A percentile compares a stretch with the other conserved stretches of the same genome.
phyloP scores from a whole-genome alignment of 768 basidiomycete genomes.

The Xerocomellus intermedius region DNA sequence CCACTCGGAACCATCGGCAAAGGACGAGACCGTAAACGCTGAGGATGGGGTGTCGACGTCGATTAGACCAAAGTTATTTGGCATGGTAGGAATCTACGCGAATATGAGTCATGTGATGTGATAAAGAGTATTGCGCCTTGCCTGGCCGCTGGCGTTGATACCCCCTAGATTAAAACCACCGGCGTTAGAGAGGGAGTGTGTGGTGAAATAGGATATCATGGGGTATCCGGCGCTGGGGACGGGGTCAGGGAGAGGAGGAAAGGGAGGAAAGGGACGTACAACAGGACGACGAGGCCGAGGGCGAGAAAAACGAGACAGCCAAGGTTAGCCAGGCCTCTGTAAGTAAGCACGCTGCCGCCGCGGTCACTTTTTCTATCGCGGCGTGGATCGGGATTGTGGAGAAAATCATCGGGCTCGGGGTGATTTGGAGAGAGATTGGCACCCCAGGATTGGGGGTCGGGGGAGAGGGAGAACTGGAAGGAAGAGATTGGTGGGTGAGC shows the following conservation, averaged over 20 bases:
- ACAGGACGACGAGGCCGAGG: constrained; percentile 53
- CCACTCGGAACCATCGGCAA: constrained; percentile 48
- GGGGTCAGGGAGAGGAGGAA: background rate
- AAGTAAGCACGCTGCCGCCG: constrained; percentile 60
- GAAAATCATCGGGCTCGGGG: constrained; percentile 62
- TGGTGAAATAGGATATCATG: constrained; percentile 55
- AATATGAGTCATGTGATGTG: background rate
- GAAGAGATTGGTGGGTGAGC: background rate
- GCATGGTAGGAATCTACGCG: constrained; percentile 51
- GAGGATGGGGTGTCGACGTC: constrained; percentile 71
- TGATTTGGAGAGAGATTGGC: constrained; percentile 57
- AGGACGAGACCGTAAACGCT: constrained; percentile 53
- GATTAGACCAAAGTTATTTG: constrained; percentile 69
- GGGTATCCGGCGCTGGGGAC: constrained; percentile 59
- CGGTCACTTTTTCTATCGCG: constrained; percentile 56
- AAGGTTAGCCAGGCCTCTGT: constrained; percentile 68
- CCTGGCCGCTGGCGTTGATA: constrained; percentile 75
- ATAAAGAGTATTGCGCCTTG: constrained; percentile 14
- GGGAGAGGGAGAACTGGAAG: constrained; percentile 65
- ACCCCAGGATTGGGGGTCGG: constrained; percentile 73
- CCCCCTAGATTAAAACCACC: constrained; percentile 77
- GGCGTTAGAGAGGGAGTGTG: constrained; percentile 41
- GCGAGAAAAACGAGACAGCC: constrained; percentile 62
- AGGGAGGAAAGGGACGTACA: constrained; percentile 41
- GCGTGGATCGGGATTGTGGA: constrained; percentile 72